A percentile compares a stretch with the other conserved stretches of the same genome.
Conservation (phyloP, 345 rosid genomes). For the Lagerstroemia speciosa region DNA sequence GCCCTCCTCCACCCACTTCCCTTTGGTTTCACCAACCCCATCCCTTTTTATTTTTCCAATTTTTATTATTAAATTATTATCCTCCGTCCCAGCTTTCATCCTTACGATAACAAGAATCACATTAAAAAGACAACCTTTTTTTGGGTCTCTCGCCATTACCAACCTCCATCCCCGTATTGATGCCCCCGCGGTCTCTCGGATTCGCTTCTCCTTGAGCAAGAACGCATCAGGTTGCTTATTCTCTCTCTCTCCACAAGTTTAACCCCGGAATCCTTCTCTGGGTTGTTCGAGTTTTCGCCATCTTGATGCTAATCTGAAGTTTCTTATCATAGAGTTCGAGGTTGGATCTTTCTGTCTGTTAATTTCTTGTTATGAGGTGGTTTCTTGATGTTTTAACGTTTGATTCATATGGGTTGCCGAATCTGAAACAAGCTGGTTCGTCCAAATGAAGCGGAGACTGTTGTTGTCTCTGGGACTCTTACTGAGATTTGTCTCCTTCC, state of each 20-base stretch:
- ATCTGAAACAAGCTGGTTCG: not conserved
- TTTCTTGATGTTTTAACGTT: not conserved
- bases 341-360: not conserved
- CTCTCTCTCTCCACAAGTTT: not conserved
- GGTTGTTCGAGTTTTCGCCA: not conserved
- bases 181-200: not conserved
- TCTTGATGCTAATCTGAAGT: too few species aligned
- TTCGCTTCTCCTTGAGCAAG: not conserved
- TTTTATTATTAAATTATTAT: not conserved
- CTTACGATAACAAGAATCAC: not conserved
- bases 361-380: not conserved
- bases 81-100: not conserved
- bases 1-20: conserved; percentile 5
- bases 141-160: not conserved
- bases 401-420: not conserved
- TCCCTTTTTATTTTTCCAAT: not conserved
- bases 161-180: not conserved
- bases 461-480: not conserved
- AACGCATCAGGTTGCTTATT: not conserved
- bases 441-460: not conserved
- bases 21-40: not conserved
- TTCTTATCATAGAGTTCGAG: not conserved
- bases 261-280: not conserved
- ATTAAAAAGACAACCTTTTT: not conserved
- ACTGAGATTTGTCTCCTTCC: not conserved